Evolutionary conservation across 169 alveolate species (phyloP).

Genomic region (Plasmodium malariae): DNA sequence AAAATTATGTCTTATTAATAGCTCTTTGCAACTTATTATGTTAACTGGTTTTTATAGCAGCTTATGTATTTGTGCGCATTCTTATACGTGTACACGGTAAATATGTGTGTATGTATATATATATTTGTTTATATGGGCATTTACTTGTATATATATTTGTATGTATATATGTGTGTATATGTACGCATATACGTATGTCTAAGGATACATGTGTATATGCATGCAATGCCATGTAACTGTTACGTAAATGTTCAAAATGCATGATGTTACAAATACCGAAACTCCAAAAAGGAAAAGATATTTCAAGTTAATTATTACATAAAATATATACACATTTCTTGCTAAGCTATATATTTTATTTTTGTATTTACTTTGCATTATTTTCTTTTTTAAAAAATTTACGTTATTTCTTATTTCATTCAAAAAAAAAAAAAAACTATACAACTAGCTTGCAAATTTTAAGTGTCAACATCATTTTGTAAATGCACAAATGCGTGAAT

Average conservation of each 20-base stretch:
- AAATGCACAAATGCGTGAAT: neutral
- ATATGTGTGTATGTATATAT: neutral
- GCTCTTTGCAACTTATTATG: neutral
- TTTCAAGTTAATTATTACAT: slow-evolving; percentile 25
- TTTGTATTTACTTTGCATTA: slow-evolving; percentile 54
- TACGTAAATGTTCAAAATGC: neutral
- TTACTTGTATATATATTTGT: too few relatives aligned
- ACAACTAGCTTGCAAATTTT: slow-evolving; percentile 8
- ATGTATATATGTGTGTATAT: too few relatives aligned
- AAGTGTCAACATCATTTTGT: slow-evolving; percentile 49
- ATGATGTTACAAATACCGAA: slow-evolving; percentile 36
- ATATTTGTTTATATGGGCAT: neutral
- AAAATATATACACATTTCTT: slow-evolving; percentile 59
- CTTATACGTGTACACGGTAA: neutral
- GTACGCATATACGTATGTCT: neutral
- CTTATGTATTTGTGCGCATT: neutral
- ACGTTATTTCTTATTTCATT: slow-evolving; percentile 14
- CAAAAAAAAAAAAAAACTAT: slow-evolving; percentile 18
- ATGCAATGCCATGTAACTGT: too few relatives aligned
- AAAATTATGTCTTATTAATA: too few relatives aligned
- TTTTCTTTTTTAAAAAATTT: slow-evolving; percentile 23
- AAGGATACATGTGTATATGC: neutral
- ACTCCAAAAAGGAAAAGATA: slow-evolving; percentile 42
- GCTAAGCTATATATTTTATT: slow-evolving; percentile 65
- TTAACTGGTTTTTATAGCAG: neutral